These are phyloP conservation scores for Yamadazyma membranifaciens DNA, from an alignment of 1,139 yeast genomes.

Conservation along the genomic window DNA sequence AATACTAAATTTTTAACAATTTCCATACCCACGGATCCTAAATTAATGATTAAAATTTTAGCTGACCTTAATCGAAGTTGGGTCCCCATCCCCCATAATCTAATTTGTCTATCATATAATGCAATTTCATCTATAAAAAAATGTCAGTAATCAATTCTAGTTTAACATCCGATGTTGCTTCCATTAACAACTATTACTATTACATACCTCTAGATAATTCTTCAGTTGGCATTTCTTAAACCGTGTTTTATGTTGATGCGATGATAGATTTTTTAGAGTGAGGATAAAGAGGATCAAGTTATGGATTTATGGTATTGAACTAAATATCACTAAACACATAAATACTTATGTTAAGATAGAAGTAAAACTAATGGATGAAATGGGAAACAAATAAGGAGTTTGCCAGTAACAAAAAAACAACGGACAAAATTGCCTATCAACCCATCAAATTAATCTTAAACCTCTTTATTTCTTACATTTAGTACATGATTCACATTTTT, in stretches of 20 bases:
- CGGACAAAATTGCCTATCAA: no score
- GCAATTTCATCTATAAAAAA: conserved; percentile 74
- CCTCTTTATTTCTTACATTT: conserved; percentile 9
- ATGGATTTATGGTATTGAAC: conserved; percentile 1
- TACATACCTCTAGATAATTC: conserved; percentile 18
- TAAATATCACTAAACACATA: neutral
- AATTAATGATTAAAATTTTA: conserved; percentile 60
- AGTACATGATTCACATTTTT: conserved; percentile 12
- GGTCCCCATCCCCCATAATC: conserved; percentile 96
- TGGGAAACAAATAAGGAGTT: no score
- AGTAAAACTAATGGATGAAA: no score
- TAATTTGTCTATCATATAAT: conserved; percentile 88
- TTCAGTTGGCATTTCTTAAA: conserved; percentile 3
- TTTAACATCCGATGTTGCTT: no score
- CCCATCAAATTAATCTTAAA: neutral
- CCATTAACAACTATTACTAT: neutral
- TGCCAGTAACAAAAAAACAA: neutral
- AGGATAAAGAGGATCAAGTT: no score
- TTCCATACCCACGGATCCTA: conserved; percentile 77
- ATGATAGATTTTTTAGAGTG: no score
- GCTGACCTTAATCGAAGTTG: conserved; percentile 80
- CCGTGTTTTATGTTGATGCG: neutral
- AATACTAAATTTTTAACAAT: conserved; percentile 80
- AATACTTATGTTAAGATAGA: neutral
- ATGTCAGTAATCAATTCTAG: conserved; percentile 7